Evolutionary conservation across 2,329 filamentous ascomycete species (phyloP).

Genomic region (Ilyonectria mors-panacis): DNA sequence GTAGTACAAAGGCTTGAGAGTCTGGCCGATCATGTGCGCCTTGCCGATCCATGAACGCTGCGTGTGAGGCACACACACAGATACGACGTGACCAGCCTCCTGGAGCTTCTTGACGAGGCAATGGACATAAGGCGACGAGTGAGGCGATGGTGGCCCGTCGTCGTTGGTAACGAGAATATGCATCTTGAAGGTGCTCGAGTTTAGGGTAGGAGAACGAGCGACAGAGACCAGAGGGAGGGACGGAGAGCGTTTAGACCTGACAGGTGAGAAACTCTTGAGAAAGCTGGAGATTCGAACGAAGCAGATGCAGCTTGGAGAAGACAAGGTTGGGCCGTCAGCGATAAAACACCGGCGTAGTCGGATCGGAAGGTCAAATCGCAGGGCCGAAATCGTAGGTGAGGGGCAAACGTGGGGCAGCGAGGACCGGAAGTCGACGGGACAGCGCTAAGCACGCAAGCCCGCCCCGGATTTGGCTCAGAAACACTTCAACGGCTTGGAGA

Average conservation of each 20-base stretch:
- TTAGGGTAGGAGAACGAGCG: background rate
- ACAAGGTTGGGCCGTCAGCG: conserved; percentile 22
- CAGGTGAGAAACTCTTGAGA: background rate
- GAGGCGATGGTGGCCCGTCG: conserved; percentile 83
- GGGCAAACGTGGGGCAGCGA: conserved; percentile 44
- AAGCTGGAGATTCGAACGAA: background rate
- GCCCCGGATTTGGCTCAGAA: conserved; percentile 39
- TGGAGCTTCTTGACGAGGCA: conserved; percentile 80
- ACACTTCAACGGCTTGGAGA: conserved; percentile 29
- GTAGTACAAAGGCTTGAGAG: conserved; percentile 88
- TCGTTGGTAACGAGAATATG: conserved; percentile 82
- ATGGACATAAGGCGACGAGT: conserved; percentile 86
- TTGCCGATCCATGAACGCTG: conserved; percentile 99
- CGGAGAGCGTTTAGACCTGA: background rate
- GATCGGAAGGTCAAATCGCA: conserved; percentile 17
- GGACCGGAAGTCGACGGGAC: conserved; percentile 27
- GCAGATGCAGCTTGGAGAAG: conserved; percentile 5
- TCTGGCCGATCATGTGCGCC: conserved; percentile 94
- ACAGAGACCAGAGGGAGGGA: background rate
- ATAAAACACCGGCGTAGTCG: conserved; percentile 21
- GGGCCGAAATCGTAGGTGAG: conserved; percentile 39
- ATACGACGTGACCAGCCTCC: conserved; percentile 85
- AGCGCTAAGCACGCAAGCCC: conserved; percentile 45
- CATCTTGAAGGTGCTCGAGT: conserved; percentile 60
- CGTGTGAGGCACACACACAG: conserved; percentile 89